Percentiles rank a stretch among this genome's conserved stretches.
Conservation (phyloP, 768 basidiomycete genomes). For the Suillus americanus region DNA sequence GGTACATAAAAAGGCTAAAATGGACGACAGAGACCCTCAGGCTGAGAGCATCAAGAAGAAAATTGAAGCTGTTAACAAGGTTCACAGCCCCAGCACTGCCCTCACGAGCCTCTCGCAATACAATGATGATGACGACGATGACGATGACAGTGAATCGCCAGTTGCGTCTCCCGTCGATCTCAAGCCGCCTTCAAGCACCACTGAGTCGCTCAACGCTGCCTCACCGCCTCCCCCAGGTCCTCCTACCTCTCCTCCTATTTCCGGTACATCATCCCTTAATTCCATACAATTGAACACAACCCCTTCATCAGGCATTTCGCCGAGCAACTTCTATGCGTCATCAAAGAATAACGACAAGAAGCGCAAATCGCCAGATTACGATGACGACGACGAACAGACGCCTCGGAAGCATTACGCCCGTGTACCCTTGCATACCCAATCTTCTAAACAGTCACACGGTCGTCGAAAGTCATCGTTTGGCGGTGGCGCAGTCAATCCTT, state of each 20-base stretch:
- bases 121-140: constrained; percentile 39
- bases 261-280: constrained; percentile 19
- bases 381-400: constrained; percentile 27
- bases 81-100: constrained; percentile 30
- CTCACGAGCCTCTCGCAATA: constrained; percentile 41
- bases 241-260: constrained; percentile 31
- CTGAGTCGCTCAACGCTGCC: constrained; percentile 27
- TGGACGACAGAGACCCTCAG: constrained; percentile 48
- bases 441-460: constrained; percentile 22
- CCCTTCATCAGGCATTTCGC: constrained; percentile 27
- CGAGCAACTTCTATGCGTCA: constrained; percentile 40
- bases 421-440: constrained; percentile 22
- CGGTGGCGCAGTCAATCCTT: constrained; percentile 35
- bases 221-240: constrained; percentile 35
- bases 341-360: constrained; percentile 32
- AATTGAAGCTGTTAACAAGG: constrained; percentile 41
- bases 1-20: constrained; percentile 16
- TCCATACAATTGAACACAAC: constrained; percentile 21
- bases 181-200: constrained; percentile 18
- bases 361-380: constrained; percentile 39
- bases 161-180: constrained; percentile 16
- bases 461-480: constrained; percentile 31
- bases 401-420: constrained; percentile 20
- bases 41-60: constrained; percentile 52
- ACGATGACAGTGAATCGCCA: constrained; percentile 28